Conservation (phyloP, 1,284 basidiomycete species). For the Sanghuangporus baumii region DNA sequence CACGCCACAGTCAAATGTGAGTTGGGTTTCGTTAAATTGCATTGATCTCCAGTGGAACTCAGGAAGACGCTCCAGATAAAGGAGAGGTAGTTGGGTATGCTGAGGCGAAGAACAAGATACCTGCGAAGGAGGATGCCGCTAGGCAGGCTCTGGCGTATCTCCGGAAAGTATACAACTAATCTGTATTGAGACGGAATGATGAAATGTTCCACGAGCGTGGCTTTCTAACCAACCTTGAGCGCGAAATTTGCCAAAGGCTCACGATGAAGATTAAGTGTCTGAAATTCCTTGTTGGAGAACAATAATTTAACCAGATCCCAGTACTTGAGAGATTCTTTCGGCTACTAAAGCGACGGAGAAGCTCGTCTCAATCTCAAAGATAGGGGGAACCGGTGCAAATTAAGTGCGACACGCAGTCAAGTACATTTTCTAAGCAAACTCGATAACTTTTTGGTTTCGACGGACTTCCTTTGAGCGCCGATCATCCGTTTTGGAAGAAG, state of each 20-base stretch:
- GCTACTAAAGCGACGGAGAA: background rate
- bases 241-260: too few species aligned
- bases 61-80: slow-evolving; percentile 34
- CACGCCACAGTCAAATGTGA: slow-evolving; percentile 49
- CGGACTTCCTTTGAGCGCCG: background rate
- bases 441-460: too few species aligned
- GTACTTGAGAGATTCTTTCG: background rate
- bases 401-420: background rate
- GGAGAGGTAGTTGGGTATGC: slow-evolving; percentile 42
- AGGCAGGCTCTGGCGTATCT: slow-evolving; percentile 29
- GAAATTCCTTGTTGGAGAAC: background rate
- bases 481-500: background rate
- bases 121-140: slow-evolving; percentile 52
- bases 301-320: background rate
- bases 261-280: background rate
- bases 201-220: too few species aligned
- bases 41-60: background rate
- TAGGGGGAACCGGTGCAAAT: background rate
- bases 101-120: slow-evolving; percentile 33
- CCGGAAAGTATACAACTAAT: background rate
- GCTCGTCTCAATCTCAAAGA: background rate
- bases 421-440: too few species aligned
- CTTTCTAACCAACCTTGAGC: too few species aligned
- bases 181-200: background rate
- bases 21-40: slow-evolving; percentile 16